Base-by-base conservation (phyloP, 192 early-diverging fungal species). In the Gamsiella multidivaricata region DNA sequence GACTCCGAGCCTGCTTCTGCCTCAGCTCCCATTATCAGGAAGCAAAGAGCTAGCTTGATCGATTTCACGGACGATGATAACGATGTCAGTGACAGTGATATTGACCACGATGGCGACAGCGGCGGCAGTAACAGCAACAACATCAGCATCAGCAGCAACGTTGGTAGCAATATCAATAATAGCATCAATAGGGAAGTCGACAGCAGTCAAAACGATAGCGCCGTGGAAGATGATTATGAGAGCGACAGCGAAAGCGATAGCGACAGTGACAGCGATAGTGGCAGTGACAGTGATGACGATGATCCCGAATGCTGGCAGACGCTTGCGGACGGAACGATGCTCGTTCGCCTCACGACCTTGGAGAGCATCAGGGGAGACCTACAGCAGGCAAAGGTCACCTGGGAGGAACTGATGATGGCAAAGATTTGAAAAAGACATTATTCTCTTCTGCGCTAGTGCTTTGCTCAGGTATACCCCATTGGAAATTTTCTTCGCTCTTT, bases 221-320 rank as follows among this genome's bases (percentile, higher is more conserved):
- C 25, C 11, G 42, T 29, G 8, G 25, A 61, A 11, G 43, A 61
- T 43, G 31, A 61, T 43, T 25, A 50, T 12, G 33, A 20, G n/a
- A 36, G 20, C 22, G 60, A 62, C 34, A 50, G 33, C 15, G 59
- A 61, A 31, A 2, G 17, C n/a, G n/a, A 41, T 26, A 41, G 28
- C 57, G n/a, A 46, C 28, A 46, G 58, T 26, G 37, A 41, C 9
- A 25, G 22, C 17, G 10, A 49, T 31, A 26, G n/a, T n/a, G 17
- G 33, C 29, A 20, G n/a, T 26, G n/a, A 54, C 62, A 42, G 54
- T 26, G 59, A 61, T 6, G 51, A 70, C 10, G 41, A 47, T 8
- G 42, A 58, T 10, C 33, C n/a, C n/a, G n/a, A n/a, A n/a, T n/a
- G n/a, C n/a, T n/a, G n/a, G n/a, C n/a, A n/a, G n/a, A n/a, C n/a